These are phyloP conservation scores for Camellia granthamiana DNA, from an alignment of 148 eudicot genomes.

Conservation along the genomic window DNA sequence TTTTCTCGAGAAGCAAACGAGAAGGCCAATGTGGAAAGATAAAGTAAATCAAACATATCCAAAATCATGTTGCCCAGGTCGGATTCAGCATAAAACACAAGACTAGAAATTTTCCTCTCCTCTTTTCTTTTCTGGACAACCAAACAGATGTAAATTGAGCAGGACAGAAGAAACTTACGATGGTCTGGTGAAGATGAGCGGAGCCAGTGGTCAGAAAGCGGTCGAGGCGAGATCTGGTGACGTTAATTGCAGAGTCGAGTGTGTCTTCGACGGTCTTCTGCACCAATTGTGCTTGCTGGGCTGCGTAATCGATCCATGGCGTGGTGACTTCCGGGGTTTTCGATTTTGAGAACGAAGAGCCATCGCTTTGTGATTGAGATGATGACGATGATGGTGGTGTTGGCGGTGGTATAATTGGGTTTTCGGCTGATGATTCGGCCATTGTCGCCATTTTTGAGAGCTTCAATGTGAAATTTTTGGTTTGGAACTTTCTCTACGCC, in stretches of 20 bases:
- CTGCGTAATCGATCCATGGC: constrained; percentile 66
- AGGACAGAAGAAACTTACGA: constrained; percentile 31
- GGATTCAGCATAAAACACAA: neutral
- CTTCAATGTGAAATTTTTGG: neutral
- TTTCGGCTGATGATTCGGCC: constrained; percentile 37
- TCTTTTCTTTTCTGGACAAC: neutral
- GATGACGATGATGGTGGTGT: neutral
- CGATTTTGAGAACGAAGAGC: constrained; percentile 25
- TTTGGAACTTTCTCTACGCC: neutral
- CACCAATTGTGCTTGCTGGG: constrained; percentile 47
- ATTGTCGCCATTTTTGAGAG: constrained; percentile 23
- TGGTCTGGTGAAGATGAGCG: constrained; percentile 60
- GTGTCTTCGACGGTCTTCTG: constrained; percentile 39
- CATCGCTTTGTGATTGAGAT: neutral
- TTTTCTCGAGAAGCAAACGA: neutral
- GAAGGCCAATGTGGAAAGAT: neutral
- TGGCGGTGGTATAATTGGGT: constrained; percentile 2
- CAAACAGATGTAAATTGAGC: neutral
- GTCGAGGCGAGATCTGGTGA: constrained; percentile 51
- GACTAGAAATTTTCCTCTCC: neutral
- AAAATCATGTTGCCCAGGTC: neutral
- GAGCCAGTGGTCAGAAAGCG: constrained; percentile 57
- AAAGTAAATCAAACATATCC: too few relatives aligned
- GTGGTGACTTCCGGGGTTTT: constrained; percentile 25
- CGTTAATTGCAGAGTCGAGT: constrained; percentile 40